Conservation (phyloP, 2,329 filamentous ascomycete genomes). For the Orbilia ellipsospora region DNA sequence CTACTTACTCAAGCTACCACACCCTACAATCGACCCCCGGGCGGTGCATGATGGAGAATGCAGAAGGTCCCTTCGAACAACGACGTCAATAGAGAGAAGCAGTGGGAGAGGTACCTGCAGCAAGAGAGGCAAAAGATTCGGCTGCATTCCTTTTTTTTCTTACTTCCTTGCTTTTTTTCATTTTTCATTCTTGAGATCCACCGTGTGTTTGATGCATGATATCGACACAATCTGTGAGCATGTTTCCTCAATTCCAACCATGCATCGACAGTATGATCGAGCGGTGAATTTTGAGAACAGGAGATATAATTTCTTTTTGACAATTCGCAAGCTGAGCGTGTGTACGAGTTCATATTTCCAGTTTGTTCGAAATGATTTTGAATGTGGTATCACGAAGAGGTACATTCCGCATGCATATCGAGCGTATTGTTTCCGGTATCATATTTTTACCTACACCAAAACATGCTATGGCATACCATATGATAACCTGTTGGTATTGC, state of each 20-base stretch:
- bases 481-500: background rate
- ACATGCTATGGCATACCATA: too few relatives aligned
- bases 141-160: slow-evolving; percentile 34
- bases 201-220: background rate
- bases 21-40: background rate
- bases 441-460: too few relatives aligned
- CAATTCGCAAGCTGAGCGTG: too few relatives aligned
- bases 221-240: background rate
- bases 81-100: slow-evolving; percentile 8
- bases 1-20: too few relatives aligned
- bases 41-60: slow-evolving; percentile 9
- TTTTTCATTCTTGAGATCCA: background rate
- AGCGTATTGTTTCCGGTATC: too few relatives aligned
- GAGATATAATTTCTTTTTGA: background rate
- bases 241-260: background rate
- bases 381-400: slow-evolving; percentile 30
- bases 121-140: slow-evolving; percentile 14
- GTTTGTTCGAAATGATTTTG: background rate
- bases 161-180: background rate
- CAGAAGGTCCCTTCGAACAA: slow-evolving; percentile 3
- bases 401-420: slow-evolving; percentile 34
- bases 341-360: background rate
- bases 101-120: slow-evolving; percentile 40
- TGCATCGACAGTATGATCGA: background rate
- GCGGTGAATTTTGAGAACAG: background rate